Base-by-base conservation (phyloP, 768 basidiomycete genomes). In the Tylopilus rubrobrunneus region DNA sequence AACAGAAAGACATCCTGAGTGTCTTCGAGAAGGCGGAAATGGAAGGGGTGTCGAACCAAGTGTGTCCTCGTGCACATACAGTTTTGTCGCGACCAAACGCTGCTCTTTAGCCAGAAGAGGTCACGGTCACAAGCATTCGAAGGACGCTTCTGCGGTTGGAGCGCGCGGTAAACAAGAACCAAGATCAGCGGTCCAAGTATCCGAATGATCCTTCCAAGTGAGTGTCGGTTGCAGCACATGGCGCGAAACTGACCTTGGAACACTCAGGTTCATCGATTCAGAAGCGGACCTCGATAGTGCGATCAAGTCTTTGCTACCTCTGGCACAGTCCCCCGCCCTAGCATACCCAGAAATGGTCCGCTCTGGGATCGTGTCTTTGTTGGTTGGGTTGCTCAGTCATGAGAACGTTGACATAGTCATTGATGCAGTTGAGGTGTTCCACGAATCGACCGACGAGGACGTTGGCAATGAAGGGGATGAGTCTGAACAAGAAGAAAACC, bases 401-500 rank as follows among this genome's bases (percentile, higher is more conserved):
- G 97, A 99, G 71, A 99, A 99, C 67, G 80, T 87, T 45, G 97
- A 99, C 71, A 98, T 99, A 56, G 89, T 90, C n/a, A 89, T 98
- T 51, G 94, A 97, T 60, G 88, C 92, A 31, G 85, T 98, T 34
- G 91, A 95, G 66, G 80, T 96, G 19, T 76, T 99, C 6, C 87
- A 93, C 62, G 97, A 99, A 70, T 78, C 98, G 56, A 96, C 94
- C 1, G 97, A 99, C 60, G 97, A 98, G 70, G 96, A 98, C 62
- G 91, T 92, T 2, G 89, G 89, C 5, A 85, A 89, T 45, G 89
- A 86, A 62, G 81, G 67, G 2, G 84, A 87, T 0, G 87, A 86
- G 23, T 82, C 82, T 12, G 82, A 77, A 33, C 78, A 80, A 51
- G 82, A 83, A 55, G 76, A 76, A 28, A 72, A 79, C 21, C 84